phyloP scores from a whole-genome alignment of 2,329 filamentous ascomycete genomes.

The Fusarium sp. region DNA sequence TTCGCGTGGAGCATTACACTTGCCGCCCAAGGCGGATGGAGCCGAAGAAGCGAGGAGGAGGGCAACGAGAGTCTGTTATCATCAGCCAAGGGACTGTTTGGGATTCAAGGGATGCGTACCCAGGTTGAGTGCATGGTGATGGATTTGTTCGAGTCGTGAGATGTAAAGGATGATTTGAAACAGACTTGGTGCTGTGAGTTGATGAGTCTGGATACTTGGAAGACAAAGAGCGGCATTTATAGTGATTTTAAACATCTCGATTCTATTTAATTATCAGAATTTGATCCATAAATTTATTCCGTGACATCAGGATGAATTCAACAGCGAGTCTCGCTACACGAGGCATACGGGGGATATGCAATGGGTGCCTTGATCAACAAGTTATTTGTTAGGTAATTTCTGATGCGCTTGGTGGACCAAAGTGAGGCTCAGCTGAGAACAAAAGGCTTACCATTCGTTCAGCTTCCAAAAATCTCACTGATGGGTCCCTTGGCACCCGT shows the following conservation, averaged over 20 bases:
- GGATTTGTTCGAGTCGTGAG: fast-evolving
- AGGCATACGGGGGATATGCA: not conserved
- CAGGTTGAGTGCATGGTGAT: not conserved
- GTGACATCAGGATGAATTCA: too few species aligned
- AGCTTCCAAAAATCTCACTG: not conserved
- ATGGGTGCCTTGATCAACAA: too few species aligned
- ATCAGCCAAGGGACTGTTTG: fast-evolving
- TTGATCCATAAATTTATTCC: too few species aligned
- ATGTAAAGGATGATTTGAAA: fast-evolving
- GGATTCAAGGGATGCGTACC: fast-evolving
- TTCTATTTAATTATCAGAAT: too few species aligned
- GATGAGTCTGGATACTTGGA: too few species aligned
- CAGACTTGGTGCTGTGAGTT: too few species aligned
- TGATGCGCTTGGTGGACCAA: not conserved
- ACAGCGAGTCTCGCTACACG: too few species aligned
- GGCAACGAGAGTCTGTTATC: not conserved
- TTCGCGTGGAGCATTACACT: not conserved
- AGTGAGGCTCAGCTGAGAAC: not conserved
- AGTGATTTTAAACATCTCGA: too few species aligned
- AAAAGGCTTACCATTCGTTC: not conserved
- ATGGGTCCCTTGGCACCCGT: not conserved
- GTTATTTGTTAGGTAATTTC: not conserved
- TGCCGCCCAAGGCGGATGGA: not conserved
- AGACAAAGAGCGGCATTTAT: too few species aligned
- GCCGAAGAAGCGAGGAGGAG: not conserved